Base-by-base conservation (phyloP, 345 rosid genomes). In the Populus alba region DNA sequence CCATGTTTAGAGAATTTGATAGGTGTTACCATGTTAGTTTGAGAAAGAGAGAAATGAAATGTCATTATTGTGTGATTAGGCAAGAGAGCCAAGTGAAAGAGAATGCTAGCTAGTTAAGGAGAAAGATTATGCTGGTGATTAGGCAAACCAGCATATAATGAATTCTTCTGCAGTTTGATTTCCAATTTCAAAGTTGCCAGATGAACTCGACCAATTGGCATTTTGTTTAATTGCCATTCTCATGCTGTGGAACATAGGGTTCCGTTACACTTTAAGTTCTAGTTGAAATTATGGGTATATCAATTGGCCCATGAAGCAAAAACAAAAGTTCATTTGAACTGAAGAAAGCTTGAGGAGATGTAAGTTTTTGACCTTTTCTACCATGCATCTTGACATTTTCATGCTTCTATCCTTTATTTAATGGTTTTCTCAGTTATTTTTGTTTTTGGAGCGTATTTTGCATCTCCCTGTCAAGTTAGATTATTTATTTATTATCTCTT, bases 271-370 rank as follows among this genome's bases (percentile, higher is more conserved):
- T 43, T 41, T 11, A 6, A 8, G 51, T 51, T 51, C 65, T n/a
- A 29, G 9, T 6, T 31, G 35, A 47, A 51, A 29, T 27, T 71
- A 23, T 63, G 23, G 65, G 35, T 35, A 27, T 29, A 51, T 57
- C 25, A 68, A 61, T 23, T 75, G 41, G 38, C 59, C 38, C 75
- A 35, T 51, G 8, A 71, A 71, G 27, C 49, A 27, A 78, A 78
- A 7, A 38, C 12, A 10, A 10, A 10, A 41, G 45, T 41, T 41
- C 13, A 11, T 41, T 41, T 66, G 38, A n/a, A 49, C 17, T 47
- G 11, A 15, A 63, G 37, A n/a, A n/a, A 63, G 31, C 16, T 8
- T 63, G 29, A n/a, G 20, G 1, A 63, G 22, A n/a, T 41, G 12
- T 39, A 53, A 41, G 45, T 10, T 41, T 41, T 41, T 41, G 57